These are phyloP conservation scores for Helicostylum pulchrum DNA, from an alignment of 192 early-diverging fungal genomes.

Conservation along the genomic window DNA sequence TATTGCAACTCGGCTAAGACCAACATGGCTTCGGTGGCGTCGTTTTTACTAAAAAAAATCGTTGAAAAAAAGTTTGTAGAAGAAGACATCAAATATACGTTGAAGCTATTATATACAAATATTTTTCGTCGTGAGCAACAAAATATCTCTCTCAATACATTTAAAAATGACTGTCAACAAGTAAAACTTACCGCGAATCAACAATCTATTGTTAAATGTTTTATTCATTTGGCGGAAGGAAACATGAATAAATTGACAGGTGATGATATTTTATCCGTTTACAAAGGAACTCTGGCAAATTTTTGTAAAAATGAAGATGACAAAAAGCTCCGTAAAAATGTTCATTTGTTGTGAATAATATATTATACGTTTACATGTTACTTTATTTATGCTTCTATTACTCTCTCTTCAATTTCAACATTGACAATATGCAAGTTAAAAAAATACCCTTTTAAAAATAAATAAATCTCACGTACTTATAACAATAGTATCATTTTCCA, in stretches of 20 bases:
- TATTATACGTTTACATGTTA: too few species aligned
- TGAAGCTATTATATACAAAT: neutral
- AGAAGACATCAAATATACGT: neutral
- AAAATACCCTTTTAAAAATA: too few species aligned
- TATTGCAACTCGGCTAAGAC: neutral
- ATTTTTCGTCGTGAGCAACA: neutral
- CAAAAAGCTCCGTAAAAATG: neutral
- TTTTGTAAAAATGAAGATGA: slow-evolving; percentile 5
- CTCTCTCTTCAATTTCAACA: too few species aligned
- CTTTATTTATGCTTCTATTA: too few species aligned
- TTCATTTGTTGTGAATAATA: neutral
- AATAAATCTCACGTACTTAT: too few species aligned
- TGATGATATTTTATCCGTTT: neutral
- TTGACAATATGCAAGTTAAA: too few species aligned
- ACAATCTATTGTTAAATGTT: neutral
- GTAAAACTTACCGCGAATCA: neutral
- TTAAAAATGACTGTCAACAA: neutral
- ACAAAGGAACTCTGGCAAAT: neutral
- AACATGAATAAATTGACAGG: neutral
- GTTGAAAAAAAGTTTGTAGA: neutral
- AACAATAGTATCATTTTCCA: too few species aligned
- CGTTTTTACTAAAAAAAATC: neutral
- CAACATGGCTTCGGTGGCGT: neutral
- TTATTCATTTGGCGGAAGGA: slow-evolving; percentile 3
- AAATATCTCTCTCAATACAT: neutral